Percentiles rank a stretch among this genome's conserved stretches.
phyloP scores from a whole-genome alignment of 2,329 filamentous ascomycete genomes.

The Elsinoe ampelina region DNA sequence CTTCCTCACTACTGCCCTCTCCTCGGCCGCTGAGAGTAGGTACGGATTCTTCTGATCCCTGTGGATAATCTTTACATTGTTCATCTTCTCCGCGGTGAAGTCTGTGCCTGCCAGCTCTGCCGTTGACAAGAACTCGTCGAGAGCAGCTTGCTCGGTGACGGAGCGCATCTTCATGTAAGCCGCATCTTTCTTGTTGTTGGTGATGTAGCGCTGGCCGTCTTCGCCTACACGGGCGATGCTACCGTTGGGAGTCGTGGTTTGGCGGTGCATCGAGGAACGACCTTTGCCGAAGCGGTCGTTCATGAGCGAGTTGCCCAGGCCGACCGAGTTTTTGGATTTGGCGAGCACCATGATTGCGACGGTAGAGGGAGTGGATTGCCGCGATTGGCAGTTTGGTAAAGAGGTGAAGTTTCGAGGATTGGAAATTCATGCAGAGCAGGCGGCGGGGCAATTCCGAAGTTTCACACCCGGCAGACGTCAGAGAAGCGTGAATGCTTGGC shows the following conservation, averaged over 20 bases:
- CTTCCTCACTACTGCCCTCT: conserved; percentile 67
- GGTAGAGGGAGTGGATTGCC: background rate
- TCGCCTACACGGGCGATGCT: conserved; percentile 33
- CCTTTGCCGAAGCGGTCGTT: conserved; percentile 96
- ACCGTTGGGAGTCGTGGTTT: conserved; percentile 55
- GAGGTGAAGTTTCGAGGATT: background rate
- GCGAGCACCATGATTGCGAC: conserved; percentile 55
- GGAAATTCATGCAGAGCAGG: conserved; percentile 4
- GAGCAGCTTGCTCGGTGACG: conserved; percentile 89
- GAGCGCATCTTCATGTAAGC: conserved; percentile 99
- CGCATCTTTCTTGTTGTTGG: conserved; percentile 81
- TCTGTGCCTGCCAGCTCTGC: conserved; percentile 96
- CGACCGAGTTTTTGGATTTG: conserved; percentile 92
- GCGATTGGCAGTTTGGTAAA: background rate
- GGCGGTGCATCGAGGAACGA: conserved; percentile 72
- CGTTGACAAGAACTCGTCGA: conserved; percentile 93
- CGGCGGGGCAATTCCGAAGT: background rate
- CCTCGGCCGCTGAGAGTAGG: conserved; percentile 74
- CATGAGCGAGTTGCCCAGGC: conserved; percentile 95
- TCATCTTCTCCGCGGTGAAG: conserved; percentile 98
- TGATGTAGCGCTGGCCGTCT: conserved; percentile 58
- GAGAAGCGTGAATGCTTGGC: background rate
- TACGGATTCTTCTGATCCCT: conserved; percentile 94
- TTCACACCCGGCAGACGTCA: background rate
- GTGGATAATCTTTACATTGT: conserved; percentile 98